Conservation (phyloP, 768 basidiomycete genomes). For the Suillus weaverae region DNA sequence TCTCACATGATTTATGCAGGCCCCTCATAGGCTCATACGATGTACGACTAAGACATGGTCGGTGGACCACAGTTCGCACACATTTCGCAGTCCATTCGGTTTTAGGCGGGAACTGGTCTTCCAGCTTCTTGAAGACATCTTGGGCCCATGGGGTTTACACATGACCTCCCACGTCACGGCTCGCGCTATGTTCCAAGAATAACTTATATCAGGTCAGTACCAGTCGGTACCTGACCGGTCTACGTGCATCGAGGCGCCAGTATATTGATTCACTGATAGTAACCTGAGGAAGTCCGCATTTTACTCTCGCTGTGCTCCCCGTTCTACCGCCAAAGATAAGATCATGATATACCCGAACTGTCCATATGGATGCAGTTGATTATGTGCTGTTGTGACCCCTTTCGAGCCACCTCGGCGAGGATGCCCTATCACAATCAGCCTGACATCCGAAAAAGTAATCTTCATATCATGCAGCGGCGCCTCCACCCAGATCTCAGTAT, state of each 20-base stretch:
- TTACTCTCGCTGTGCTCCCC: background rate
- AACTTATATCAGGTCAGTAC: background rate
- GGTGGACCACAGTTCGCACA: background rate
- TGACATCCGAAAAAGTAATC: background rate
- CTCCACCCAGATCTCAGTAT: background rate
- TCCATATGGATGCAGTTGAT: background rate
- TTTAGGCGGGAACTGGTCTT: background rate
- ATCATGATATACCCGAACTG: background rate
- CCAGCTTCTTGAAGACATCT: background rate
- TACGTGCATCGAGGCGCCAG: background rate
- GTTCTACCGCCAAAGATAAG: conserved; percentile 1
- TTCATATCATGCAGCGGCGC: background rate
- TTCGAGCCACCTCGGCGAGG: background rate
- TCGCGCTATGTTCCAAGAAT: background rate
- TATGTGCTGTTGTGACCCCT: background rate
- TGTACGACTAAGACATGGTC: background rate
- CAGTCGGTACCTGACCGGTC: background rate
- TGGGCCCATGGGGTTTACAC: background rate
- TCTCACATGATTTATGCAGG: too few species aligned
- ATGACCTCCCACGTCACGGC: conserved; percentile 4
- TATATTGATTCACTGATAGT: background rate
- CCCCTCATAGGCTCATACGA: too few species aligned
- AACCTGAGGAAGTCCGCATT: background rate
- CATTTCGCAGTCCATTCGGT: background rate
- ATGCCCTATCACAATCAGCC: background rate